Base-by-base conservation (phyloP, 1,284 basidiomycete species). In the Cerrena zonata region DNA sequence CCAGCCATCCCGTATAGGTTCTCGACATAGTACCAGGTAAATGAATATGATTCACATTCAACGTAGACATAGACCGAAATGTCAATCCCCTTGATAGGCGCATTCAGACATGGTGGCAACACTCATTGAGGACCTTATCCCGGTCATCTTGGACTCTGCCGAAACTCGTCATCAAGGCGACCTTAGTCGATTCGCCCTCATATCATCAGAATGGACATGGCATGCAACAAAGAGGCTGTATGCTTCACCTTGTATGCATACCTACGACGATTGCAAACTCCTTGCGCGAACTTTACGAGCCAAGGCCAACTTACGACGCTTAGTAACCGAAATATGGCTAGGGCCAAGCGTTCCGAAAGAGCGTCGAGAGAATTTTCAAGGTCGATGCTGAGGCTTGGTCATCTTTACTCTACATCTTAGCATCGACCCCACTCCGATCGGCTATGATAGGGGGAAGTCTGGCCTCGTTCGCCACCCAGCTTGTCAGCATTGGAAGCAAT, bases 121-220 rank as follows among this genome's bases (percentile, higher is more conserved):
- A 34, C 69, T 79, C 56, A 64, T 77, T 54, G 71, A 77, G 60
- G 79, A 82, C 62, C 70, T 80, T 43, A 70, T 80, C 45, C 72
- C 73, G 25, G 59, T 77, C 55, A 76, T 82, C 47, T 71, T 81
- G 49, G 73, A 77, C 37, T 68, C 68, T 58, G 58, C 68, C 52
- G 65, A 73, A 56, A 65, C 5, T 18, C 24, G 5, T 13, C 19
- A n/a, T 22, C 69, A 74, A 18, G 62, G 69, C 47, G 78, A 81
- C 62, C 69, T 79, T 50, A 59, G 65, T 48, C 69, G 68, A 3
- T 71, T 81, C 21, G 69, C 75, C 7, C 66, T 65, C 37, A 65
- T 80, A 18, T 80, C 78, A 12, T 64, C 68, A 5, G 63, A 65
- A 43, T 81, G 78, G 78, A 58, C 77, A 4, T 63, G 58, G 38